Evolutionary conservation across 2,329 filamentous ascomycete species (phyloP).

Genomic region (Phaeosphaeriaceae sp.): DNA sequence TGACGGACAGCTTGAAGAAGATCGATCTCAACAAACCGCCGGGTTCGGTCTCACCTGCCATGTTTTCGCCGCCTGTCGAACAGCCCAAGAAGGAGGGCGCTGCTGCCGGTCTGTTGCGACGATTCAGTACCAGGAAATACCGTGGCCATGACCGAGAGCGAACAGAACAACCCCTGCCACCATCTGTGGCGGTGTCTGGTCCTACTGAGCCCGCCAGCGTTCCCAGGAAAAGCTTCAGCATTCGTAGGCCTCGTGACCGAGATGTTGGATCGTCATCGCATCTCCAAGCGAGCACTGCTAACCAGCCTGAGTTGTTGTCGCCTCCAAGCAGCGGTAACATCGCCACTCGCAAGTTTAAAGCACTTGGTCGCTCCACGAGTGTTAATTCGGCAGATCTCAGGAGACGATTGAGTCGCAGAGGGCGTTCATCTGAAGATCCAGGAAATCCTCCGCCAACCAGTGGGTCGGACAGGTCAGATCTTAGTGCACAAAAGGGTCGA

Average conservation of each 20-base stretch:
- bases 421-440: conserved; percentile 62
- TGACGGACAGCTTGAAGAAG: conserved; percentile 75
- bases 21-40: conserved; percentile 63
- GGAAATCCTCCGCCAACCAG: conserved; percentile 76
- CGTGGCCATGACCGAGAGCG: conserved; percentile 62
- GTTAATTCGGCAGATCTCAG: conserved; percentile 88
- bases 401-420: conserved; percentile 66
- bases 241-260: conserved; percentile 68
- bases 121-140: conserved; percentile 87
- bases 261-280: conserved; percentile 60
- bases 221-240: conserved; percentile 88
- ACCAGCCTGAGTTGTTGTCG: conserved; percentile 80
- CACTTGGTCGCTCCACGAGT: conserved; percentile 85
- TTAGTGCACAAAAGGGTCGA: conserved; percentile 57
- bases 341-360: conserved; percentile 68
- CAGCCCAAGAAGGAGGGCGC: conserved; percentile 83
- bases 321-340: conserved; percentile 68
- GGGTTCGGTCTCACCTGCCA: conserved; percentile 56
- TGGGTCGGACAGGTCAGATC: conserved; percentile 77
- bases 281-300: conserved; percentile 62
- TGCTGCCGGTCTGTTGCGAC: conserved; percentile 81
- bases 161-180: conserved; percentile 71
- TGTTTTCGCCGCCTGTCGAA: conserved; percentile 63
- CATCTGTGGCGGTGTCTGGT: conserved; percentile 81
- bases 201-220: conserved; percentile 70